Conservation (phyloP, 257 asterid genomes). For the Solanum appendiculatum region DNA sequence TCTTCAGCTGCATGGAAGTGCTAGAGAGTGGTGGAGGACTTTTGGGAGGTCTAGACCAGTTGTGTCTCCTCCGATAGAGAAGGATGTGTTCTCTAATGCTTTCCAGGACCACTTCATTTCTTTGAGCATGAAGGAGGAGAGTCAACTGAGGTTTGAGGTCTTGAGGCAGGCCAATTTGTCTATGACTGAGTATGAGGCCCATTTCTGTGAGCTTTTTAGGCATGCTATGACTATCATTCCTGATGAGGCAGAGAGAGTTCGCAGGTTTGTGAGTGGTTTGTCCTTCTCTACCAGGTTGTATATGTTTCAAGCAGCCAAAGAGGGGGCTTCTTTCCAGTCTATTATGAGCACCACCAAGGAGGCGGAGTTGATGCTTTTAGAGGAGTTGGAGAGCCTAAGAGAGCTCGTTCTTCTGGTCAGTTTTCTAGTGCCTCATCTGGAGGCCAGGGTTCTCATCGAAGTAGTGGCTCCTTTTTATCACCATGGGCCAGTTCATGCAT, state of each 20-base stretch:
- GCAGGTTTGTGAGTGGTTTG: not conserved
- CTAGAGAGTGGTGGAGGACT: not conserved
- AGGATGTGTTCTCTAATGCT: not conserved
- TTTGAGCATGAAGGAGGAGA: not conserved
- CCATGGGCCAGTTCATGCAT: not conserved
- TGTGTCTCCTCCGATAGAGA: not conserved
- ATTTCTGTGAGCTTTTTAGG: not conserved
- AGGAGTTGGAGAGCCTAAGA: not conserved
- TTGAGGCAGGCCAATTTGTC: not conserved
- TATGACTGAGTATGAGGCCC: not conserved
- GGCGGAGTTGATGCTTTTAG: not conserved
- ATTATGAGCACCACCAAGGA: not conserved
- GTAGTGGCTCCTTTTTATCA: not conserved
- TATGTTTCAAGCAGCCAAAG: too few species aligned
- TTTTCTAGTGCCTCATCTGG: not conserved
- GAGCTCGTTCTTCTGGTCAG: too few species aligned
- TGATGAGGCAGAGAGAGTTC: not conserved
- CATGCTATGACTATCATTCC: not conserved
- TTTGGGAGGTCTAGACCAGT: not conserved
- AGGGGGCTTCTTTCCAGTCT: not conserved
- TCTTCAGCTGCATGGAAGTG: not conserved
- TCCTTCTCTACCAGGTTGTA: not conserved
- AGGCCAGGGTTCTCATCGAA: not conserved
- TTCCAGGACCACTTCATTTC: not conserved
- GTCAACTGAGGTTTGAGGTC: not conserved